A percentile compares a stretch with the other conserved stretches of the same genome.
phyloP scores from a whole-genome alignment of 495 filamentous ascomycete species.

The Neurospora sp. region DNA sequence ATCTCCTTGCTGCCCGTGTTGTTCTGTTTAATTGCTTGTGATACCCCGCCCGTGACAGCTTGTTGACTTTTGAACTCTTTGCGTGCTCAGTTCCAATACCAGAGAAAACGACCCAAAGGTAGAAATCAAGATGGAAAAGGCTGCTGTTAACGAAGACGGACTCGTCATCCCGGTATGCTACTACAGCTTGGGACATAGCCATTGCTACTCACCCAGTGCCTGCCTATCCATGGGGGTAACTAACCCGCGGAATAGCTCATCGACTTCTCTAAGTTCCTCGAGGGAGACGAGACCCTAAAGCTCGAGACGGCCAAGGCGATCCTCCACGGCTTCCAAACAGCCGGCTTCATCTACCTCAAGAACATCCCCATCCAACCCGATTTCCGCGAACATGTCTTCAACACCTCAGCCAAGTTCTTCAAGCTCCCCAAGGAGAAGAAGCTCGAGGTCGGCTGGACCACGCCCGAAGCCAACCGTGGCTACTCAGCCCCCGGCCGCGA shows the following conservation, averaged over 20 bases:
- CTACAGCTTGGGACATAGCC: constrained; percentile 1
- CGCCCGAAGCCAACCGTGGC: constrained; percentile 65
- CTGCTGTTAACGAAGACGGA: constrained; percentile 55
- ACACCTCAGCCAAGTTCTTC: constrained; percentile 70
- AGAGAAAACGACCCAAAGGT: background rate
- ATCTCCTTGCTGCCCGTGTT: background rate
- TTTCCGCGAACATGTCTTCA: constrained; percentile 53
- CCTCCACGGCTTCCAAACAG: constrained; percentile 68
- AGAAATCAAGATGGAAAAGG: constrained; percentile 29
- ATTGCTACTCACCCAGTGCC: background rate
- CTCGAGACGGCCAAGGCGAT: constrained; percentile 58
- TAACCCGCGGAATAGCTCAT: constrained; percentile 52
- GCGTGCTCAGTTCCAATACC: background rate
- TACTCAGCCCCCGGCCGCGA: constrained; percentile 69
- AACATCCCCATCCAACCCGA: constrained; percentile 60
- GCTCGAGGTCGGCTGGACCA: constrained; percentile 58
- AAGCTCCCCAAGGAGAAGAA: constrained; percentile 58
- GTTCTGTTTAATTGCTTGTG: background rate
- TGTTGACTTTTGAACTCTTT: background rate
- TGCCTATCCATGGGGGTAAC: background rate
- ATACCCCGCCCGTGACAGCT: background rate
- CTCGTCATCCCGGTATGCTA: constrained; percentile 58
- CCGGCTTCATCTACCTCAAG: constrained; percentile 86
- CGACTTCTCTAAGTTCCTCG: constrained; percentile 69
- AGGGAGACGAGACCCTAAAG: constrained; percentile 52